Conservation (phyloP, 768 basidiomycete species). For the Pulveroboletus frians region DNA sequence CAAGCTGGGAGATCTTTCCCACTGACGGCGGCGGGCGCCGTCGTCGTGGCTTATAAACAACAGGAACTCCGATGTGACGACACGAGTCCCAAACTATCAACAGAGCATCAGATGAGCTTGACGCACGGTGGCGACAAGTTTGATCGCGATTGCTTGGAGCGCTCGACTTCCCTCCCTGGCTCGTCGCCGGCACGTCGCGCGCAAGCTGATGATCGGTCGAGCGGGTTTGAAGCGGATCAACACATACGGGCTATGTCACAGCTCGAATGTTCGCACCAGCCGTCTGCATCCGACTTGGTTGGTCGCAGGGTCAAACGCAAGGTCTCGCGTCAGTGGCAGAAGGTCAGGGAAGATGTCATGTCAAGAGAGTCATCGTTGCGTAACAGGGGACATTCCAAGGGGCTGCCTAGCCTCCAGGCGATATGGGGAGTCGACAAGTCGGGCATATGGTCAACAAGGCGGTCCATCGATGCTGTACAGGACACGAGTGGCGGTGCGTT, state of each 20-base stretch:
- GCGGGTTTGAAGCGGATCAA: constrained; percentile 4
- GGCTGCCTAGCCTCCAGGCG: constrained; percentile 35
- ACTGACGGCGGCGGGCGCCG: constrained; percentile 43
- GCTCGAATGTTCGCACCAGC: neutral
- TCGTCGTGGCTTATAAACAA: constrained; percentile 46
- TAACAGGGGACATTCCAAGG: constrained; percentile 12
- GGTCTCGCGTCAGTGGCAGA: constrained; percentile 35
- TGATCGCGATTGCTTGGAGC: constrained; percentile 13
- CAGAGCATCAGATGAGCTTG: constrained; percentile 23
- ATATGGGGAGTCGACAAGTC: constrained; percentile 9
- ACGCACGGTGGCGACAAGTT: constrained; percentile 3
- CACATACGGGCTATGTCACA: neutral
- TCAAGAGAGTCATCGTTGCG: constrained; percentile 26
- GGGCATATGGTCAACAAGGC: constrained; percentile 4
- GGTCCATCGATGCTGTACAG: constrained; percentile 17
- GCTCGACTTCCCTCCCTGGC: constrained; percentile 42
- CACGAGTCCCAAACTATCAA: constrained; percentile 17
- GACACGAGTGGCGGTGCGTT: constrained; percentile 6
- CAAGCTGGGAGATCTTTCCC: neutral
- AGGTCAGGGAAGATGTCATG: constrained; percentile 6
- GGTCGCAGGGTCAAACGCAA: constrained; percentile 30
- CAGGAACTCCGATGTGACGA: constrained; percentile 30
- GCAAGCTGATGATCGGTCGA: constrained; percentile 37
- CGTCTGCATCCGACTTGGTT: constrained; percentile 10
- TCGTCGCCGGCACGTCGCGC: constrained; percentile 40